Percentiles rank a stretch among this genome's conserved stretches.
Conservation (phyloP, 2,329 filamentous ascomycete genomes). For the Aspergillus melleus region DNA sequence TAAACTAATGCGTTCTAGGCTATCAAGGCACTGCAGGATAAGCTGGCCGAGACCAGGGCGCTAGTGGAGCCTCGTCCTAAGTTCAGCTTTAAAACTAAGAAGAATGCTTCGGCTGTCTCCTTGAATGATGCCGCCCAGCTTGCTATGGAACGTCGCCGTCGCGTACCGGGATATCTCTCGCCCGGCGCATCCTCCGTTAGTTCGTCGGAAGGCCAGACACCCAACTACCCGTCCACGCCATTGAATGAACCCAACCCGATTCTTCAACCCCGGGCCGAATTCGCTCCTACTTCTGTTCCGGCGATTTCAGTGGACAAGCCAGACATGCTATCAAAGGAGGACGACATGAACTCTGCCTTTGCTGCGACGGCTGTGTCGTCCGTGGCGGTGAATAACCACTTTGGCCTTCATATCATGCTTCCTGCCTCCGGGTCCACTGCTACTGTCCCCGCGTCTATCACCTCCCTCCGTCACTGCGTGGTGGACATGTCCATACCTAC, state of each 20-base stretch:
- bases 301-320: slow-evolving; percentile 20
- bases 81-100: slow-evolving; percentile 75
- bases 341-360: slow-evolving; percentile 47
- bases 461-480: slow-evolving; percentile 68
- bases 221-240: slow-evolving; percentile 38
- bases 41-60: slow-evolving; percentile 68
- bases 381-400: slow-evolving; percentile 67
- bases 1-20: slow-evolving; percentile 50
- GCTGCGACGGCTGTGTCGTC: slow-evolving; percentile 53
- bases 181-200: slow-evolving; percentile 43
- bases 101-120: slow-evolving; percentile 56
- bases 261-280: slow-evolving; percentile 36
- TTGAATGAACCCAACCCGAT: slow-evolving; percentile 36
- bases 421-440: slow-evolving; percentile 69
- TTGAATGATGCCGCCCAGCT: slow-evolving; percentile 58
- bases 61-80: slow-evolving; percentile 72
- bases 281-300: slow-evolving; percentile 37
- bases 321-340: slow-evolving; percentile 22
- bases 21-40: slow-evolving; percentile 78
- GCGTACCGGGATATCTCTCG: slow-evolving; percentile 44
- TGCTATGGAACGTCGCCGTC: slow-evolving; percentile 49
- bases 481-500: slow-evolving; percentile 76
- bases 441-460: slow-evolving; percentile 71
- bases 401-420: slow-evolving; percentile 72
- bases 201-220: slow-evolving; percentile 37